Base-by-base conservation (phyloP, 306 rosid species). In the Amphicarpaea edgeworthii region DNA sequence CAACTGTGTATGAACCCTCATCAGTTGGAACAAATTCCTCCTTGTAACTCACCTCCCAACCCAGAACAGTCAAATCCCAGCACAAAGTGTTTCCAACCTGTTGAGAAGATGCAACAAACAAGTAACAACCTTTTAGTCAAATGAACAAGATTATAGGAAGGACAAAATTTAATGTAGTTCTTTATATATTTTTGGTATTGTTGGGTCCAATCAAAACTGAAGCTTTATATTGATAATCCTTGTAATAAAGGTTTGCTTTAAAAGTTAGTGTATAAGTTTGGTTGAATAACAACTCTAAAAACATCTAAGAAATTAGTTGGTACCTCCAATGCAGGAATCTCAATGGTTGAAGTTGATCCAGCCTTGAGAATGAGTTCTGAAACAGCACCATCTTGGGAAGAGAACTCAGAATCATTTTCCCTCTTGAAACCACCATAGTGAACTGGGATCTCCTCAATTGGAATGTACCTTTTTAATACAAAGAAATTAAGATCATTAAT, bases 11-110 rank as follows among this genome's bases (percentile, higher is more conserved):
- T 5, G 88, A 87, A 11, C 83, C 90, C 38, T 87, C 90, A 57
- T 87, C 81, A 17, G 2, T 64, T 0, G 90, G 90, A 55, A 72
- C 71, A 73, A 87, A 87, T 61, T 87, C 90, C 75, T 84, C 90
- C 74, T 76, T 87, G 85, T 87, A 87, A 70, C 76, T 87, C 23
- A 87, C 85, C 19, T 87, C 90, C 90, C 90, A 87, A 16, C 88
- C 90, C 72, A 84, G 37, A 43, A 84, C 85, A 23, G 68, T 50
- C 75, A 87, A 41, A 55, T 87, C 90, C 90, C 90, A 87, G 46
- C 86, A 47, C 59, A 84, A 23, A 1, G 57, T 76, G 71, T 41
- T 77, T 53, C 90, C 88, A 68, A 78, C 85, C 90, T 83, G 73
- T 71, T 45, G 1, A 80, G 38, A 80, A 37, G 3, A 28, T 28